Conservation (phyloP, 2,329 filamentous ascomycete species). For the Phialophora expanda region DNA sequence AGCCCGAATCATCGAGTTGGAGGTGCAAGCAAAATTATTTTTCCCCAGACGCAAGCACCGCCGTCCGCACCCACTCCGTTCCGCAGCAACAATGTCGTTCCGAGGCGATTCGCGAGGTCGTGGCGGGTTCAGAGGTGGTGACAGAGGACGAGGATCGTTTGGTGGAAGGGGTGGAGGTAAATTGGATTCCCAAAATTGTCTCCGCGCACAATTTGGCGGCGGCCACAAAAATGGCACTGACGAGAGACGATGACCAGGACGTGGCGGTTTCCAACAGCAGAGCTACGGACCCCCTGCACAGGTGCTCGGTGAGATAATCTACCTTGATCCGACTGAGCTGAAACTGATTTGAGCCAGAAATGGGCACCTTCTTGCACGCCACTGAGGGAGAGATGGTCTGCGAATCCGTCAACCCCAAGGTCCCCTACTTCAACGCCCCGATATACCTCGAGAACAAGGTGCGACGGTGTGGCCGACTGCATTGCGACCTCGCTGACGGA, state of each 20-base stretch:
- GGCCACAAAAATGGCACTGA: conserved; percentile 32
- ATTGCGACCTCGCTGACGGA: conserved; percentile 21
- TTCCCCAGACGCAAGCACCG: conserved; percentile 19
- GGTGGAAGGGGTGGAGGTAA: conserved; percentile 51
- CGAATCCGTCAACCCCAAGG: conserved; percentile 91
- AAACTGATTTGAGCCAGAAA: conserved; percentile 63
- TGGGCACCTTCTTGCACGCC: conserved; percentile 92
- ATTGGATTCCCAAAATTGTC: conserved; percentile 41
- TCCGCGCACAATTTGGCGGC: conserved; percentile 35
- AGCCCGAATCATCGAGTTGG: conserved; percentile 22
- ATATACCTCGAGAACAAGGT: conserved; percentile 99
- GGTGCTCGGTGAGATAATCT: conserved; percentile 58
- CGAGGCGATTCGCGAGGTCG: conserved; percentile 62
- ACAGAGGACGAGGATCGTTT: conserved; percentile 57
- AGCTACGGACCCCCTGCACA: conserved; percentile 67
- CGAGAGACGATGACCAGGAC: conserved; percentile 46
- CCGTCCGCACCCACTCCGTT: conserved; percentile 22
- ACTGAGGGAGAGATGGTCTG: conserved; percentile 98
- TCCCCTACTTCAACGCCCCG: conserved; percentile 98
- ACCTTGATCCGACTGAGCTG: conserved; percentile 16
- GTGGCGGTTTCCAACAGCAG: conserved; percentile 65
- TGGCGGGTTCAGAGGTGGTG: conserved; percentile 57
- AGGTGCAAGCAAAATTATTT: conserved; percentile 29
- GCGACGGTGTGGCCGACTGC: conserved; percentile 33
- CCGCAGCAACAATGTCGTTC: conserved; percentile 63